A percentile compares a stretch with the other conserved stretches of the same genome.
Evolutionary conservation across 2,329 filamentous ascomycete species (phyloP).

Genomic region (Pyrenochaeta sp.): DNA sequence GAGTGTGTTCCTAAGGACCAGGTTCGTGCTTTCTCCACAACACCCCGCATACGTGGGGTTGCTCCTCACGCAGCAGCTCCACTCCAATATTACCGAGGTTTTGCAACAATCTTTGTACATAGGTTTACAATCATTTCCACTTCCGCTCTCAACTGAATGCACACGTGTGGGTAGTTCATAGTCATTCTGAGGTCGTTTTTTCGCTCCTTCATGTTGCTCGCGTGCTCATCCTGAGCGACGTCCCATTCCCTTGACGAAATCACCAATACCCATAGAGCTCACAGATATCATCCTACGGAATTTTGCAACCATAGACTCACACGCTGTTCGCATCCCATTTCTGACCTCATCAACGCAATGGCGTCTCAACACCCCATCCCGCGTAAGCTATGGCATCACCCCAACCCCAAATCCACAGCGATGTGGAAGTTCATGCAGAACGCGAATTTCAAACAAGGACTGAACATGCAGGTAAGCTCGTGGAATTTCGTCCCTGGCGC

Average conservation of each 20-base stretch:
- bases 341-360: not conserved
- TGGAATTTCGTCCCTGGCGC: not conserved
- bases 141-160: too few species aligned
- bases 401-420: conserved; percentile 52
- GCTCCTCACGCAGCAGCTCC: not conserved
- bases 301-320: not conserved
- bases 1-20: too few species aligned
- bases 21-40: not conserved
- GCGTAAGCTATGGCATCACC: conserved; percentile 59
- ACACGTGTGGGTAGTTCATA: too few species aligned
- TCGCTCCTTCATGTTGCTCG: too few species aligned
- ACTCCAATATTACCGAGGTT: not conserved
- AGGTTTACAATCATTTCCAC: too few species aligned
- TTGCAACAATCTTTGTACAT: too few species aligned
- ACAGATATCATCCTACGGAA: too few species aligned
- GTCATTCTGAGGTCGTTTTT: too few species aligned
- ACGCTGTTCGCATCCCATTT: not conserved
- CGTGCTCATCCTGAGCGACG: too few species aligned
- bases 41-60: conserved; percentile 5
- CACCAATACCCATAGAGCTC: too few species aligned
- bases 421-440: conserved; percentile 62
- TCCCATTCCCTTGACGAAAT: too few species aligned
- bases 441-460: conserved; percentile 65
- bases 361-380: conserved; percentile 36
- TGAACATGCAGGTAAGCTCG: conserved; percentile 64